Conservation (phyloP, 2,329 filamentous ascomycete species). For the Venturia pyrina region DNA sequence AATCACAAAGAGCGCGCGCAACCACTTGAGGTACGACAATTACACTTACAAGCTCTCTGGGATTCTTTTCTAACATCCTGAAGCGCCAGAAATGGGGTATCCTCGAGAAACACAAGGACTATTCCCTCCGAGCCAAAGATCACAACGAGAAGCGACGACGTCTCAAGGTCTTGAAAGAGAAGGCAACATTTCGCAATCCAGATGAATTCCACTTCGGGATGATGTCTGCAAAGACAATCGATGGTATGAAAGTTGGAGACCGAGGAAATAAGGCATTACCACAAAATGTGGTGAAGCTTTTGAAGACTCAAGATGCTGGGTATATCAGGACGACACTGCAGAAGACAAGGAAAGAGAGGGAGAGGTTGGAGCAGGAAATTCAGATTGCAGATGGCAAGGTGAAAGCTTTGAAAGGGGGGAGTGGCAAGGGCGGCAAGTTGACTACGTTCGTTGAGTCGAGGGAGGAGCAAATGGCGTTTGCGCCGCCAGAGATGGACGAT, state of each 20-base stretch:
- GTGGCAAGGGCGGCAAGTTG: slow-evolving; percentile 20
- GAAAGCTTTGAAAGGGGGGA: slow-evolving; percentile 13
- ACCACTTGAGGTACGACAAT: slow-evolving; percentile 46
- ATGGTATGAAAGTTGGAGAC: slow-evolving; percentile 33
- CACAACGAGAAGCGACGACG: slow-evolving; percentile 53
- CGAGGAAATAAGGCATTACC: slow-evolving; percentile 38
- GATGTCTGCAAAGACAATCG: slow-evolving; percentile 41
- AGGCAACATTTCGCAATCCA: slow-evolving; percentile 51
- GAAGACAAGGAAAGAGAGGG: slow-evolving; percentile 42
- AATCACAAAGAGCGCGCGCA: slow-evolving; percentile 87
- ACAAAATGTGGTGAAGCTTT: slow-evolving; percentile 49
- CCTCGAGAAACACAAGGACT: slow-evolving; percentile 90
- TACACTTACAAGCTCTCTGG: not conserved
- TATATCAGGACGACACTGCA: slow-evolving; percentile 51
- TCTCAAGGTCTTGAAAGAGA: slow-evolving; percentile 47
- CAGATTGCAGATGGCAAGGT: slow-evolving; percentile 24
- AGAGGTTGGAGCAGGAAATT: slow-evolving; percentile 36
- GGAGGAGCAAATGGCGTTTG: slow-evolving; percentile 31
- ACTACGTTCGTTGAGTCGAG: slow-evolving; percentile 32
- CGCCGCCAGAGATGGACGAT: slow-evolving; percentile 28
- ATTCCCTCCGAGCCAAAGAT: slow-evolving; percentile 54
- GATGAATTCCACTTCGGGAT: slow-evolving; percentile 60
- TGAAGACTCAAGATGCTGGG: slow-evolving; percentile 56
- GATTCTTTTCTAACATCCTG: not conserved
- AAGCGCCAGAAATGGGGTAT: slow-evolving; percentile 73